Evolutionary conservation across 768 basidiomycete genomes (phyloP), one percentile per base, ranked within the genome.

Genomic region (Amyloporia xantha): DNA sequence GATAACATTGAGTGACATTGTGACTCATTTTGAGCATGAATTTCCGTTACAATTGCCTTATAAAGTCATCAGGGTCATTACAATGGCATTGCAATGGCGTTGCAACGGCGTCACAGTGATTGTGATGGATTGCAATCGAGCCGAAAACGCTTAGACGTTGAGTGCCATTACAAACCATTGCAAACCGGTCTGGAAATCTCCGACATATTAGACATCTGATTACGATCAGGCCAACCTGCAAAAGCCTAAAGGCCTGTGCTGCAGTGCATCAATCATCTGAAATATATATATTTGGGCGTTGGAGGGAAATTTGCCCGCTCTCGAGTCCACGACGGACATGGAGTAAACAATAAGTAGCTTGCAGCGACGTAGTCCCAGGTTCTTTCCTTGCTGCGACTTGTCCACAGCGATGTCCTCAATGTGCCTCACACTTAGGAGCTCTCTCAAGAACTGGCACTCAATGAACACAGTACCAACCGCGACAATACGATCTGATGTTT

Each of bases 331-430:
- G 58, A 99, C 98, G 13, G 93, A 93, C 83, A 98, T 99, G 72
- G 97, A 99, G 67, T 87, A 77, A n/a, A n/a, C n/a, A n/a, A n/a
- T n/a, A n/a, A n/a, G n/a, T n/a, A n/a, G n/a, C n/a, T n/a, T n/a
- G n/a, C n/a, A n/a, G n/a, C n/a, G n/a, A n/a, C n/a, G n/a, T 68
- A 89, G 66, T 0, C 96, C 96, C 25, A 99, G 75, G 66, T 91
- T 93, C 69, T 86, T 86, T 25, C 96, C 96, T 73, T 96, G 93
- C 69, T 87, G 79, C 37, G 66, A 72, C 68, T 85, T 82, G 68
- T 87, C 82, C 17, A 99, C 94, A 2, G 91, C 94, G 54, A 99
- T 96, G 63, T 99, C 96, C 68, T 99, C 96, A 54, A 99, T 93
- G 62, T 99, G 96, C 0, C 94, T 95, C 12, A 92, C 88, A 54